These are phyloP conservation scores for Pezizomycotina sp. DNA, from an alignment of 2,329 filamentous ascomycete species.

Conservation along the genomic window DNA sequence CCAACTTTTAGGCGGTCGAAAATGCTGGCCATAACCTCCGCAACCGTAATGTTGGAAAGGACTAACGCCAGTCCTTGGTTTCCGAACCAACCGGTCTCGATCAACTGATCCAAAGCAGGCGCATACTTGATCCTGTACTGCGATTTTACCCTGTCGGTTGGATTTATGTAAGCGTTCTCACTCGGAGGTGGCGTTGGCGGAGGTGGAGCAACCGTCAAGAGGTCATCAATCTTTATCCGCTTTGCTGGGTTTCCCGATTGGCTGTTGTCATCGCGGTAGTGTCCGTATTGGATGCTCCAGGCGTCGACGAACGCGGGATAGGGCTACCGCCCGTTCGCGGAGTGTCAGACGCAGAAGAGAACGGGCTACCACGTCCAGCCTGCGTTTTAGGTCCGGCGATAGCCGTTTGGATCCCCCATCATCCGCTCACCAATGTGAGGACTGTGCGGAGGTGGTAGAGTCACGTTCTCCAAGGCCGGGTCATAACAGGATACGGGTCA, in stretches of 20 bases:
- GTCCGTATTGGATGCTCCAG: constrained; percentile 19
- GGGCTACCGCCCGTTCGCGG: constrained; percentile 36
- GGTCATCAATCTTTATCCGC: constrained; percentile 56
- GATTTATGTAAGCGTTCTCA: constrained; percentile 29
- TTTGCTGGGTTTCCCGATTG: constrained; percentile 36
- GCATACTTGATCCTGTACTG: constrained; percentile 65
- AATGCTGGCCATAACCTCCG: constrained; percentile 22
- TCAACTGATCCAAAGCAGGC: constrained; percentile 53
- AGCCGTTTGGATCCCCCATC: constrained; percentile 19
- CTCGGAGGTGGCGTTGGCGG: constrained; percentile 38
- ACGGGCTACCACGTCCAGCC: constrained; percentile 28
- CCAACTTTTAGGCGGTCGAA: constrained; percentile 23
- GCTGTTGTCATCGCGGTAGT: constrained; percentile 19
- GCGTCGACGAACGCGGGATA: constrained; percentile 24
- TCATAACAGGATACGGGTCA: constrained; percentile 49
- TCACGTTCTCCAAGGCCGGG: constrained; percentile 42
- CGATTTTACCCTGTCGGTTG: constrained; percentile 50
- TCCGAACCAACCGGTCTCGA: constrained; percentile 73
- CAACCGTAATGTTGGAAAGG: constrained; percentile 31
- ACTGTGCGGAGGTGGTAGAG: constrained; percentile 27
- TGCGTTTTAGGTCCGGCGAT: constrained; percentile 25
- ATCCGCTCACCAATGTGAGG: constrained; percentile 20
- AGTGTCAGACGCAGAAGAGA: constrained; percentile 29
- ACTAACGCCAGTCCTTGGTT: constrained; percentile 34
- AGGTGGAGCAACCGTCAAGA: constrained; percentile 47